Percentiles rank a stretch among this genome's conserved stretches.
Evolutionary conservation across 805 yeast species (phyloP).

Genomic region (Candida loeiensis): DNA sequence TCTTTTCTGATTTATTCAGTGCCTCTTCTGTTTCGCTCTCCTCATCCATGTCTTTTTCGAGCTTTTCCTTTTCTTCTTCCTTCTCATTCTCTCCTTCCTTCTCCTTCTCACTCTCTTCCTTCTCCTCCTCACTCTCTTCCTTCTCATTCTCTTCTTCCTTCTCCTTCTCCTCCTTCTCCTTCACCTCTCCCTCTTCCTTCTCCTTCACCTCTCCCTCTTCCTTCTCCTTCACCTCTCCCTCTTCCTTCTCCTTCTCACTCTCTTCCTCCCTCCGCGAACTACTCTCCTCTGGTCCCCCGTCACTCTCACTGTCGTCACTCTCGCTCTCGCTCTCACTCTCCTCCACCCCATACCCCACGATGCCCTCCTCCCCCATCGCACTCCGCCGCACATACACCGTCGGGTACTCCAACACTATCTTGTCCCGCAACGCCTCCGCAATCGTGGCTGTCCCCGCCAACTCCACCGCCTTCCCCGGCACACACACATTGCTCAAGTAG

Average conservation of each 20-base stretch:
- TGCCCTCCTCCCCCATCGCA: not conserved
- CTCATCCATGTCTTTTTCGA: not conserved
- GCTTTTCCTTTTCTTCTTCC: not conserved
- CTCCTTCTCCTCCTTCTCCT: not conserved
- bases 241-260: not conserved
- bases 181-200: not conserved
- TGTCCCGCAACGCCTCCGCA: constrained; percentile 49
- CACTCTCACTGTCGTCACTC: not conserved
- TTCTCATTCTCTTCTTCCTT: not conserved
- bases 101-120: not conserved
- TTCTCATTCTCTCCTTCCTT: not conserved
- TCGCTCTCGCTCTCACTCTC: constrained; percentile 3
- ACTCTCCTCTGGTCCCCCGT: constrained; percentile 10
- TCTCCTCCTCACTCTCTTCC: not conserved
- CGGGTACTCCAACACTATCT: constrained; percentile 74
- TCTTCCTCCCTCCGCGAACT: constrained; percentile 3
- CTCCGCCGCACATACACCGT: constrained; percentile 46
- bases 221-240: not conserved
- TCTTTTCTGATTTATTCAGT: not conserved
- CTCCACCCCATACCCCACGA: not conserved
- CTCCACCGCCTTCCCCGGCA: constrained; percentile 29
- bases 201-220: not conserved
- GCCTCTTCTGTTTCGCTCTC: not conserved
- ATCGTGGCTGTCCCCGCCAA: constrained; percentile 36
- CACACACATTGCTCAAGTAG: constrained; percentile 33